Base-by-base conservation (phyloP, 257 asterid species). In the Knoxia roxburghii region DNA sequence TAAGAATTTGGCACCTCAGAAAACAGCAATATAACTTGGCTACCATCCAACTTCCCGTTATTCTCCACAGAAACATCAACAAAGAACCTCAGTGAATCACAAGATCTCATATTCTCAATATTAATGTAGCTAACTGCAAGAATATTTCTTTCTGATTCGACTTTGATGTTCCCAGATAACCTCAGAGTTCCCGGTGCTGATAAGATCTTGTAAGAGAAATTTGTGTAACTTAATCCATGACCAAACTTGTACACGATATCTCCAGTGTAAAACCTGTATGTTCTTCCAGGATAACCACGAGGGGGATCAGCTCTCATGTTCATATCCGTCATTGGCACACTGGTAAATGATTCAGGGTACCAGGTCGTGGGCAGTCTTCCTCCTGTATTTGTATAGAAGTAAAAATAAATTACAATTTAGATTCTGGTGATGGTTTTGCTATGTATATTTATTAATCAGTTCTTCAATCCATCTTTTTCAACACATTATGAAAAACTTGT, bases 301-400 rank as follows among this genome's bases (percentile, higher is more conserved):
- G 90, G 71, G 40, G 87, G 85, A 65, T 93, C 95, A 45, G 97
- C 88, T 72, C 99, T 79, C 99, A 93, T 87, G 83, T 76, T 82
- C 99, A 93, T 93, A 82, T 89, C 83, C 14, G 27, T 87, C 98
- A 93, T 93, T n/a, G 98, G 87, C 64, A 86, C 78, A 7, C 64
- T 73, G 48, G 94, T 88, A 84, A 82, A 93, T 40, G 99, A 85
- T 77, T 93, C 99, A 1, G 88, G 90, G 74, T 93, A 93, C 99
- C 99, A 93, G 37, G 96, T 90, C 81, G 88, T 70, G 20, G 98
- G 88, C 33, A 86, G 69, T 76, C 83, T 86, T 70, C 97, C 98
- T 48, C 96, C 98, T 91, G 84, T 62, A 11, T 45, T 45, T 0
- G 2, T 18, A 18, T 40, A 48, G 20, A 17, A 2, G 52, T 29